A percentile compares a stretch with the other conserved stretches of the same genome.
Evolutionary conservation across 805 yeast genomes (phyloP).

Genomic region (Priceomyces fermenticarens): DNA sequence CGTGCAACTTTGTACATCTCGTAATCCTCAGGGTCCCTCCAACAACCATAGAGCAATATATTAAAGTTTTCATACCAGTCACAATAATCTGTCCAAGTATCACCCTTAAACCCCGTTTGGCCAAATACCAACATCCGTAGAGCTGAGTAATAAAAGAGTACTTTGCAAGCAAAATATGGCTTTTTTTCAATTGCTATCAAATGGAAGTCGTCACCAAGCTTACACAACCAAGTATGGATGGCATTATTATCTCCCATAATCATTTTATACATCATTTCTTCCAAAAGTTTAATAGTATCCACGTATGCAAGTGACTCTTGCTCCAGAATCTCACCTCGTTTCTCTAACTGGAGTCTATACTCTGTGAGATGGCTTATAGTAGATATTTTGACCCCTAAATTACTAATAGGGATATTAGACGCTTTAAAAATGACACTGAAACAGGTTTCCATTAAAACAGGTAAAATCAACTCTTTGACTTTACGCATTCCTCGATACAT

Average conservation of each 20-base stretch:
- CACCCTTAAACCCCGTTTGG: background rate
- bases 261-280: background rate
- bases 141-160: slow-evolving; percentile 1
- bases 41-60: background rate
- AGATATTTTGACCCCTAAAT: background rate
- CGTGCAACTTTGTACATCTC: background rate
- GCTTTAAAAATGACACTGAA: slow-evolving; percentile 1
- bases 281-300: background rate
- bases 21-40: slow-evolving; percentile 2
- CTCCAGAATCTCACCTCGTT: background rate
- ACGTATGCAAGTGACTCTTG: background rate
- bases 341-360: slow-evolving; percentile 2
- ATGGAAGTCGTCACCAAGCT: slow-evolving; percentile 1
- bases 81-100: slow-evolving; percentile 5
- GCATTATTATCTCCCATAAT: background rate
- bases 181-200: background rate
- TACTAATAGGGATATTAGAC: background rate
- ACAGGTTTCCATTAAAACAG: background rate
- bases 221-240: background rate
- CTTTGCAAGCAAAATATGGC: slow-evolving; percentile 2
- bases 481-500: slow-evolving; percentile 1
- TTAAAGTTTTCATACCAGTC: slow-evolving; percentile 3
- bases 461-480: background rate
- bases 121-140: slow-evolving; percentile 1
- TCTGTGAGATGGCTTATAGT: background rate